Conservation (phyloP, 345 rosid species). For the Pugionium cornutum region DNA sequence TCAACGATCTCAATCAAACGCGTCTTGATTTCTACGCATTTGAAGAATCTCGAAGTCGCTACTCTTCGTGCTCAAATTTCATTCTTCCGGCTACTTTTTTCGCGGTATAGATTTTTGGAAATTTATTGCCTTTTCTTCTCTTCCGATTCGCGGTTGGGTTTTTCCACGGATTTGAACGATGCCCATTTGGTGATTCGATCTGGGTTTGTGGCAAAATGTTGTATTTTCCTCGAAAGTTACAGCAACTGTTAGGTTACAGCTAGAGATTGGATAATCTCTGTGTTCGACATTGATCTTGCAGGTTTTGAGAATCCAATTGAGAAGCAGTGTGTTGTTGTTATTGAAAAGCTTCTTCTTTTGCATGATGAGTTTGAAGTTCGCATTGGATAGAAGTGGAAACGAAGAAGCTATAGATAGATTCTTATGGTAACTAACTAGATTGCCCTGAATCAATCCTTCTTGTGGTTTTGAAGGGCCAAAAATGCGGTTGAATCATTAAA, state of each 20-base stretch:
- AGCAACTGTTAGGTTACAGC: conserved; percentile 2
- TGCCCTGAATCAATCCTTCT: too few species aligned
- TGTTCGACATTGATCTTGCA: conserved; percentile 23
- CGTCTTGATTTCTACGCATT: conserved; percentile 4
- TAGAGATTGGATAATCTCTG: conserved; percentile 34
- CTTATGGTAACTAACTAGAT: background rate
- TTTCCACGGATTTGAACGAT: conserved; percentile 2
- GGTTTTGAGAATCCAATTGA: background rate
- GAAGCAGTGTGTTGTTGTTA: background rate
- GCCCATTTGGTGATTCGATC: conserved; percentile 33
- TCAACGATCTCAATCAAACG: conserved; percentile 35
- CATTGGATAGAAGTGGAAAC: background rate
- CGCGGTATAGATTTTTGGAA: conserved; percentile 15
- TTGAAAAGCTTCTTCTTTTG: conserved; percentile 17
- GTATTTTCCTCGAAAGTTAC: conserved; percentile 11
- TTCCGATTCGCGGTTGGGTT: conserved; percentile 1
- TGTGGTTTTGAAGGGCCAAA: too few species aligned
- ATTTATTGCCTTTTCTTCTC: conserved; percentile 7
- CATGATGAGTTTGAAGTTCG: conserved; percentile 25
- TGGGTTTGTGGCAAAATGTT: conserved; percentile 21
- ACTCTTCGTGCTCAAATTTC: too few species aligned
- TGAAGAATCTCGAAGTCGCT: conserved; percentile 24
- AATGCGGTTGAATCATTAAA: conserved; percentile 37
- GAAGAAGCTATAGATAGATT: conserved; percentile 8
- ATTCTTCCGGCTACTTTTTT: too few species aligned